A percentile compares a stretch with the other conserved stretches of the same genome.
These are phyloP conservation scores for Backusella australiensis DNA, from an alignment of 192 early-diverging fungal genomes.

Conservation along the genomic window DNA sequence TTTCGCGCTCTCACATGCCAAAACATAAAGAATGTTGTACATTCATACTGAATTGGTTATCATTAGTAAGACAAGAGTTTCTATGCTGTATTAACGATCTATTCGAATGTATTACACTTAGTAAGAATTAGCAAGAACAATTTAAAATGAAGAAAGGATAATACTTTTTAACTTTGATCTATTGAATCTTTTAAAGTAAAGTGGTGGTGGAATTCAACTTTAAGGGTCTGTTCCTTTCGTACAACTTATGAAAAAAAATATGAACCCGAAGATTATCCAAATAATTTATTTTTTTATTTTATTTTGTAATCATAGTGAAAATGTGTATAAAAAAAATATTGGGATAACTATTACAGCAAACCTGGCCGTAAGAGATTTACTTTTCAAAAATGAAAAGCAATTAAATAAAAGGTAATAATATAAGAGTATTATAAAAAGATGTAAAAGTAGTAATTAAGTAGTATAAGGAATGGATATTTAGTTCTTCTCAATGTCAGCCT, in stretches of 20 bases:
- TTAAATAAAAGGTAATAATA: background rate
- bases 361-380: background rate
- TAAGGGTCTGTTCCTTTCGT: background rate
- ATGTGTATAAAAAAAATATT: background rate
- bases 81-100: background rate
- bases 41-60: background rate
- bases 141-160: background rate
- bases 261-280: background rate
- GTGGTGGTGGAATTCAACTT: background rate
- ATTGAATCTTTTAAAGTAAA: background rate
- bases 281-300: background rate
- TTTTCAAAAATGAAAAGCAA: background rate
- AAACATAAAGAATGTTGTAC: background rate
- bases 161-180: background rate
- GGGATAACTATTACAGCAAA: background rate
- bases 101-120: background rate
- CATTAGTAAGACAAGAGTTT: background rate
- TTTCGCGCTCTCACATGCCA: background rate
- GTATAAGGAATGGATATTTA: background rate
- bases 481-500: constrained; percentile 1
- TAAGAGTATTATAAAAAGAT: background rate
- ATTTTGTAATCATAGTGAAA: background rate
- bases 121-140: background rate
- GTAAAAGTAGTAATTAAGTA: background rate
- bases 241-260: background rate